Base-by-base conservation (phyloP, 805 yeast genomes). In the Huiozyma sinensis region DNA sequence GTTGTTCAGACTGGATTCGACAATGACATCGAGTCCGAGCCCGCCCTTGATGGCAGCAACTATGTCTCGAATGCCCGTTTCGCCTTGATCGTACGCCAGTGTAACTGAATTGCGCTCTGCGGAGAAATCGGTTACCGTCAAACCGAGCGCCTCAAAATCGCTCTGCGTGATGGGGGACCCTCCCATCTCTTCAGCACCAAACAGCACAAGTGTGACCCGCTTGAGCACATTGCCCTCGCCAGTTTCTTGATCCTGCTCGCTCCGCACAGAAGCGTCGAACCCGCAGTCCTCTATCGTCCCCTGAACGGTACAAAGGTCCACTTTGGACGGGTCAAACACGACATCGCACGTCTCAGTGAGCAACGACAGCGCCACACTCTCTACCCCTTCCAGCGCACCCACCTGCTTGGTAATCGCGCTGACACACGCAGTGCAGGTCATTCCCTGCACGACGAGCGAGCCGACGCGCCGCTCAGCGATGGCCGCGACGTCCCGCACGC, bases 401-500 rank as follows among this genome's bases (percentile, higher is more conserved):
- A 86, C 55, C 0, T 79, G 79, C 28, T 65, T 63, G 0, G 80
- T 75, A 17, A 90, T 76, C 0, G 92, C 68, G 1, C 81, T 70
- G 0, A 83, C 73, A 58, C 97, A 90, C 1, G 95, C 75, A 1
- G 92, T 81, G 57, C 97, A 90, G 2, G 97, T 89, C 97, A 89
- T 90, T 2, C 97, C 97, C 11, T 66, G 51, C 2, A 70, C 56
- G 5, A 7, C 39, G n/a, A 50, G 38, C 28, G 33, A 33, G 24
- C 24, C 24, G 24, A 17, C 24, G 24, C 24, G 24, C 24, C 24
- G 24, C 24, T 17, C 24, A 17, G 24, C 24, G 24, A 17, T 4
- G 24, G 24, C 24, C 24, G 24, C 24, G 24, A 17, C 24, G n/a
- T 36, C 34, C 6, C 13, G 30, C 5, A 47, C 27, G n/a, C 48